phyloP scores from a whole-genome alignment of 2,329 filamentous ascomycete genomes.

The Ascochyta koolunga region DNA sequence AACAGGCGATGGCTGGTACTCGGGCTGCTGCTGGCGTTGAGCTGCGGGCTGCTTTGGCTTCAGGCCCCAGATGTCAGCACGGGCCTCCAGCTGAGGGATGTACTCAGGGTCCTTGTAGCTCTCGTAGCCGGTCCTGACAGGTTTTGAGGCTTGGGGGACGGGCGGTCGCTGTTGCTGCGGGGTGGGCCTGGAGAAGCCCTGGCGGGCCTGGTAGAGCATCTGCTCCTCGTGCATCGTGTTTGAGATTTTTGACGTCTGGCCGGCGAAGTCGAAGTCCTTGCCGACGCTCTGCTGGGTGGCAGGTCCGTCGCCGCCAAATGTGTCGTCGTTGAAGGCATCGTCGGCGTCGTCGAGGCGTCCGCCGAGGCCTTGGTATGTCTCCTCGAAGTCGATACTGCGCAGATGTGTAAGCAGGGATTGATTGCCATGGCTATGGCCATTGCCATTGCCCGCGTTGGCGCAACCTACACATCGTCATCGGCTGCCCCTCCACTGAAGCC shows the following conservation, averaged over 20 bases:
- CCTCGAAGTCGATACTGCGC: slow-evolving; percentile 83
- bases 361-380: slow-evolving; percentile 94
- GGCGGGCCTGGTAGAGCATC: slow-evolving; percentile 78
- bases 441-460: slow-evolving; percentile 24
- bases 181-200: slow-evolving; percentile 52
- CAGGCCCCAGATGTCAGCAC: slow-evolving; percentile 90
- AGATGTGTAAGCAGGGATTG: slow-evolving; percentile 51
- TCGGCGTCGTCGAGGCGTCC: slow-evolving; percentile 89
- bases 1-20: slow-evolving; percentile 20
- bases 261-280: slow-evolving; percentile 97
- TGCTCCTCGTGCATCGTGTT: slow-evolving; percentile 91
- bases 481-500: slow-evolving; percentile 68
- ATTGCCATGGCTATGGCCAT: slow-evolving; percentile 30
- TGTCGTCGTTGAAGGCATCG: slow-evolving; percentile 96
- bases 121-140: slow-evolving; percentile 84
- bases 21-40: slow-evolving; percentile 34
- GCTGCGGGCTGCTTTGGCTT: slow-evolving; percentile 63
- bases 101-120: slow-evolving; percentile 85
- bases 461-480: slow-evolving; percentile 65
- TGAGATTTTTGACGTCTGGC: slow-evolving; percentile 85
- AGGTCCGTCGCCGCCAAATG: slow-evolving; percentile 68
- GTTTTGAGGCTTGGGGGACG: slow-evolving; percentile 58
- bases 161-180: slow-evolving; percentile 53
- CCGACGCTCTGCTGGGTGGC: slow-evolving; percentile 66
- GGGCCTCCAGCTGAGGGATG: slow-evolving; percentile 87